Evolutionary conservation across 306 rosid genomes (phyloP), one percentile per base, ranked within the genome.

Genomic region (Echinosophora koreensis): DNA sequence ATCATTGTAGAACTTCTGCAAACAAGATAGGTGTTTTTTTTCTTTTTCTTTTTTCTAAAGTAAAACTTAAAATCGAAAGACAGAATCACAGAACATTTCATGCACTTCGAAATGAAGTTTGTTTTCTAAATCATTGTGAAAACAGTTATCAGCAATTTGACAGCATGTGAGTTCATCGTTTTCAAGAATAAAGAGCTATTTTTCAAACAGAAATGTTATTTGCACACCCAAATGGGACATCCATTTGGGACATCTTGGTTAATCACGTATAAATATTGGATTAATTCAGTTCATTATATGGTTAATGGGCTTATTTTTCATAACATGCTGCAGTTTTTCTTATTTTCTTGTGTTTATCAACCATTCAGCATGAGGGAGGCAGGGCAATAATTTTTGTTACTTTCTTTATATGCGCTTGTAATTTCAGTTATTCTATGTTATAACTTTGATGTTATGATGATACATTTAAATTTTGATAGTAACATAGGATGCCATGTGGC

Each of bases 371-470:
- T 8, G 16, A 17, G 1, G 32, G 14, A 39, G 66, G 5, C 13
- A 4, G 54, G 63, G 51, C 27, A 41, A 1, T 41, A 38, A 38
- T 41, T 6, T 39, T 41, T 7, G 46, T 41, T 41, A 41, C 46
- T 22, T 22, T 22, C 22, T 22, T 22, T 22, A 22, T 22, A 1
- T 1, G 1, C 5, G 44, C 44, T 39, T 39, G 62, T 15, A 55
- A 71, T 71, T 54, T 71, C 54, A 71, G 76, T 38, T 71, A 39
- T 15, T 71, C 16, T 52, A 3, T 55, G n/a, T 51, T 32, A 10
- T 56, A 39, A 70, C 9, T 55, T 16, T 39, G 8, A 71, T 18
- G 12, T 18, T 38, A 18, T 71, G 77, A 56, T 17, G 22, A 22
- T 41, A 27, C 13, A 27, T 73, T 42, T 46, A 58, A 57, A 10